Evolutionary conservation across 768 basidiomycete species (phyloP), one percentile per base, ranked within the genome.

Genomic region (Holtermannia corniformis): DNA sequence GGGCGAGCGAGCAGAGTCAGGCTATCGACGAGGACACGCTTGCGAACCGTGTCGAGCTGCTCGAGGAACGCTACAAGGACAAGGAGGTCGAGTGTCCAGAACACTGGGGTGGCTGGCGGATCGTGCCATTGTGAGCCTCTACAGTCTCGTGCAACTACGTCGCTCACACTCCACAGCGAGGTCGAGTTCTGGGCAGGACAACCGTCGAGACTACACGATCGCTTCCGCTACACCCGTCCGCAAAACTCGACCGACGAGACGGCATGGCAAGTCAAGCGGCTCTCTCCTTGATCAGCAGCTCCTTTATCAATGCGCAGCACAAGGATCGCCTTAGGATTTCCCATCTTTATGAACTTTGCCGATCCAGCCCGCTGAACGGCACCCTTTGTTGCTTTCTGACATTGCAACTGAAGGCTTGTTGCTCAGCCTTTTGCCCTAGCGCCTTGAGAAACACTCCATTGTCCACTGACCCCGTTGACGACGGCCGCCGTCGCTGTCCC

Each of bases 151-250:
- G 10, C 20, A 4, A 20, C 24, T 44, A 22, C 4, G 5, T 41
- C 11, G 42, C 61, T 57, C 50, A 58, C 41, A 25, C n/a, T 56
- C 46, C 28, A 3, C 47, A 95, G 91, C 55, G 93, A 97, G 74
- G 78, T 97, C 47, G 93, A 97, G 68, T 96, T 96, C 71, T 96
- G 93, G 93, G 78, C 80, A n/a, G 93, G 93, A 25, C 86, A 90
- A 63, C 87, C 88, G n/a, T 92, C 88, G 22, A 80, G 93, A 37
- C 75, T 96, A 47, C 92, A 96, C 61, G 91, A 96, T 71, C 83
- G 92, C 42, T 80, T 93, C 55, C 81, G 71, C n/a, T 75, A 73
- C 62, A 64, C 64, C 13, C 52, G 70, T 37, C 11, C 49, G 5
- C 53, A 68, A 43, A 65, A 60, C 14, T 57, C 76, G 0, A 78